A percentile compares a stretch with the other conserved stretches of the same genome.
Conservation (phyloP, 345 rosid species). For the Corymbia maculata region DNA sequence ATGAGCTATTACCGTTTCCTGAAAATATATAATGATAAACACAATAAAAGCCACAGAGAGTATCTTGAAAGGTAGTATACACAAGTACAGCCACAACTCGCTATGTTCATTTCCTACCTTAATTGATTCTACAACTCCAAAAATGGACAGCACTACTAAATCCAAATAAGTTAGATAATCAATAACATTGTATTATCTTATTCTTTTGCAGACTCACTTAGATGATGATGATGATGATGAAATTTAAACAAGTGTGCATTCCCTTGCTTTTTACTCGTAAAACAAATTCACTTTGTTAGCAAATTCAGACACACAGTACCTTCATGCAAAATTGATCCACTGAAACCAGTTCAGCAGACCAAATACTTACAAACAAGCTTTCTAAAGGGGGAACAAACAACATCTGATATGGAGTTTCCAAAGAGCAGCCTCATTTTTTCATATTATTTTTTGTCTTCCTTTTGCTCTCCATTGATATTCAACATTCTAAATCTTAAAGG, state of each 20-base stretch:
- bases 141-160: neutral
- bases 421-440: neutral
- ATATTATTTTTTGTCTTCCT: neutral
- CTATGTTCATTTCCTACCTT: neutral
- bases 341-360: neutral
- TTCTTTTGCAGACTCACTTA: neutral
- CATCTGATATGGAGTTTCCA: neutral
- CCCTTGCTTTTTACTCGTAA: neutral
- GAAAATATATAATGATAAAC: neutral
- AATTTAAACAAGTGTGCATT: neutral
- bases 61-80: neutral
- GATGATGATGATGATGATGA: neutral
- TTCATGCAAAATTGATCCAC: neutral
- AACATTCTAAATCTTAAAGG: neutral
- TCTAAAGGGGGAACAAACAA: neutral
- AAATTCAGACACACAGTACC: neutral
- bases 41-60: neutral
- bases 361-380: neutral
- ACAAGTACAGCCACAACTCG: neutral
- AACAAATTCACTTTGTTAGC: neutral
- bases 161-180: neutral
- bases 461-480: neutral
- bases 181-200: neutral
- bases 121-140: neutral
- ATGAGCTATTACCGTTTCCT: neutral